phyloP scores from a whole-genome alignment of 2,329 filamentous ascomycete genomes.

The Cladosporium sp. region DNA sequence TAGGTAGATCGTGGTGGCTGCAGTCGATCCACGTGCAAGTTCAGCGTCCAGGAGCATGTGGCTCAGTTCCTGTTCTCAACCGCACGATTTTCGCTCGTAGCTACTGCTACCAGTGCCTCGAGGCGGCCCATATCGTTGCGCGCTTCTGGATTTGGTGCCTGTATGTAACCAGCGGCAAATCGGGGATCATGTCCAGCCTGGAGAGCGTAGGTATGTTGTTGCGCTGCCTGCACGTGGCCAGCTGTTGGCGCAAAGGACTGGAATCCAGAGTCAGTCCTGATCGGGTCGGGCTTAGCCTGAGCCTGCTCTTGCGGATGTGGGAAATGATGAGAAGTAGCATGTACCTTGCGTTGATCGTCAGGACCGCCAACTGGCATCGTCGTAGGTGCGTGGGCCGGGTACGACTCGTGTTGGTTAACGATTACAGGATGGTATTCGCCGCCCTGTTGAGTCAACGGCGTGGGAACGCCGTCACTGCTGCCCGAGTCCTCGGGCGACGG shows the following conservation, averaged over 20 bases:
- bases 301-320: slow-evolving; percentile 25
- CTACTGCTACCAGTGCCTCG: slow-evolving; percentile 65
- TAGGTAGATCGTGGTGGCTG: not conserved
- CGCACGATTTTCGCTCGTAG: slow-evolving; percentile 56
- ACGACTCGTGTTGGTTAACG: slow-evolving; percentile 46
- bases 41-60: not conserved
- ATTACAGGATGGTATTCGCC: slow-evolving; percentile 55
- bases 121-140: slow-evolving; percentile 56
- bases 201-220: slow-evolving; percentile 35
- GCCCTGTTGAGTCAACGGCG: slow-evolving; percentile 51
- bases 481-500: slow-evolving; percentile 58
- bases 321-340: slow-evolving; percentile 25
- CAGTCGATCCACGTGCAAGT: not conserved
- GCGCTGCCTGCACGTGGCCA: slow-evolving; percentile 9
- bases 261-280: slow-evolving; percentile 37
- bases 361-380: slow-evolving; percentile 21
- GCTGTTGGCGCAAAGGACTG: slow-evolving; percentile 31
- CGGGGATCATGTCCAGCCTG: slow-evolving; percentile 37
- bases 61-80: slow-evolving; percentile 25
- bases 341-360: slow-evolving; percentile 44
- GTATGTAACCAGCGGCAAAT: slow-evolving; percentile 31
- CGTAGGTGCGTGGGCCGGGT: slow-evolving; percentile 5
- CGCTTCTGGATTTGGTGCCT: slow-evolving; percentile 36
- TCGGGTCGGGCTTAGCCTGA: slow-evolving; percentile 33
- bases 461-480: slow-evolving; percentile 55